phyloP scores from a whole-genome alignment of 2,329 filamentous ascomycete species.

The Neofusicoccum parvum region DNA sequence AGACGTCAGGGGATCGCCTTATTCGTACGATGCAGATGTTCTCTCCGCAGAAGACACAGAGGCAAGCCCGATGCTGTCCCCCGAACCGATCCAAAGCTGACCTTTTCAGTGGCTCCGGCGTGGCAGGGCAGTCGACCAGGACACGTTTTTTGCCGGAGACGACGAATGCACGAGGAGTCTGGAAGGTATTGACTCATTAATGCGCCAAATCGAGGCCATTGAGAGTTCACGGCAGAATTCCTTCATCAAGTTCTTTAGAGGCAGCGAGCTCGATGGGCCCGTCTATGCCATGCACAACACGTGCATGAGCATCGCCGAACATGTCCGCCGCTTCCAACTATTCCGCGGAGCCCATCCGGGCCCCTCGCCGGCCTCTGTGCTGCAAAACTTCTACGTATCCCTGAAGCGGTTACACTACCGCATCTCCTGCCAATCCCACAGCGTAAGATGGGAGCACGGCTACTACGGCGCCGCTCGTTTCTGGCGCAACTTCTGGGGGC shows the following conservation, averaged over 20 bases:
- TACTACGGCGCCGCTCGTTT: conserved; percentile 13
- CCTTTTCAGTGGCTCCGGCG: not conserved
- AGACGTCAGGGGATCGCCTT: not conserved
- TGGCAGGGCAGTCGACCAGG: not conserved
- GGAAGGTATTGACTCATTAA: not conserved
- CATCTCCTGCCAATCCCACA: not conserved
- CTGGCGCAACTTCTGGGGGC: conserved; percentile 3
- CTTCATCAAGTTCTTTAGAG: not conserved
- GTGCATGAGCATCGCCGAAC: not conserved
- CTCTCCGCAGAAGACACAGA: not conserved
- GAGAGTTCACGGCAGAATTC: not conserved
- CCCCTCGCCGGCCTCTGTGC: not conserved
- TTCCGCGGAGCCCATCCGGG: not conserved
- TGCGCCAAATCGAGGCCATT: not conserved
- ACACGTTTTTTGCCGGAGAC: not conserved
- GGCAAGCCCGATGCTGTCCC: not conserved
- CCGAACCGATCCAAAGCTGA: not conserved
- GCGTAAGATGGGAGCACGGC: conserved; percentile 9
- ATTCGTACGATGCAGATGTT: not conserved
- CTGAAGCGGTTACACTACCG: conserved; percentile 8
- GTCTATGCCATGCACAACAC: not conserved
- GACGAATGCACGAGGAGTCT: not conserved
- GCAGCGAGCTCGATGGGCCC: not conserved
- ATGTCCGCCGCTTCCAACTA: not conserved
- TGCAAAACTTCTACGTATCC: not conserved